Conservation (phyloP, 2,329 filamentous ascomycete species). For the Paecilomyces sp. region DNA sequence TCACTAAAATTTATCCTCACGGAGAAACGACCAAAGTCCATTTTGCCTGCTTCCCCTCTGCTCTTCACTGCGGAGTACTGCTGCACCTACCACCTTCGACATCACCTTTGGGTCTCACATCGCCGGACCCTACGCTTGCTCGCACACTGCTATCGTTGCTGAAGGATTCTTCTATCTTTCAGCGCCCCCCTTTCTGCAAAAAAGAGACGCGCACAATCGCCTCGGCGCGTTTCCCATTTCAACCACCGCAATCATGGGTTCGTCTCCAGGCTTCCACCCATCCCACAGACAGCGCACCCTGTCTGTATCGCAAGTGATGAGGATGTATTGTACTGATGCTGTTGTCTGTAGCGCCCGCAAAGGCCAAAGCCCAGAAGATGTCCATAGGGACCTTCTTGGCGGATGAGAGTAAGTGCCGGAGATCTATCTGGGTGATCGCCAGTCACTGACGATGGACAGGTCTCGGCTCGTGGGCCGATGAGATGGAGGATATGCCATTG, state of each 20-base stretch:
- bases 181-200: conserved; percentile 13
- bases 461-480: conserved; percentile 94
- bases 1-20: conserved; percentile 36
- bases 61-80: conserved; percentile 4
- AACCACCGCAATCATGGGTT: conserved; percentile 55
- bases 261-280: conserved; percentile 13
- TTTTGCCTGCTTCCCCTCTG: conserved; percentile 22
- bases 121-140: not conserved
- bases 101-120: conserved; percentile 1
- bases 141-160: conserved; percentile 5
- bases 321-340: conserved; percentile 38
- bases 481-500: conserved; percentile 81
- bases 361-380: conserved; percentile 94
- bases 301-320: conserved; percentile 6
- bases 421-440: conserved; percentile 7
- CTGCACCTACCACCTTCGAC: conserved; percentile 1
- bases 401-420: conserved; percentile 67
- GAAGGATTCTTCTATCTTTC: conserved; percentile 15
- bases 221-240: conserved; percentile 32
- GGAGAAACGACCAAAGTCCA: conserved; percentile 11
- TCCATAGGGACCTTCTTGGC: conserved; percentile 92
- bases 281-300: conserved; percentile 1
- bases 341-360: conserved; percentile 67
- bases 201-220: conserved; percentile 33
- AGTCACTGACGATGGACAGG: conserved; percentile 40